These are phyloP conservation scores for Papiliotrema fonsecae DNA, from an alignment of 1,284 basidiomycete species.

Conservation along the genomic window DNA sequence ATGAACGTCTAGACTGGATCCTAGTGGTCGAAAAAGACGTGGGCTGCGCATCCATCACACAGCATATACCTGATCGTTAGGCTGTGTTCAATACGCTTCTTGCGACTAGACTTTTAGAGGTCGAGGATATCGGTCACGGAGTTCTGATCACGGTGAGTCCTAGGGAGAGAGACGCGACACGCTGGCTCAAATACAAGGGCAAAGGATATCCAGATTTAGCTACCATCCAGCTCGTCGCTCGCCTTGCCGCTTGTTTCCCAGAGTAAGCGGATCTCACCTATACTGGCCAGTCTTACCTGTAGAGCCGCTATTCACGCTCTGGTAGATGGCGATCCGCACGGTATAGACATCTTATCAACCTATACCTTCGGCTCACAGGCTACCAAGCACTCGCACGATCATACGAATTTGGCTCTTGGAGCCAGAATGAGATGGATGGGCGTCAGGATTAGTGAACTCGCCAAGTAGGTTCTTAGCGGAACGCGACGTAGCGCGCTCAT, in stretches of 20 bases:
- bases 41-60: constrained; percentile 12
- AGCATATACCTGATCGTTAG: constrained; percentile 49
- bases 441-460: constrained; percentile 63
- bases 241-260: constrained; percentile 63
- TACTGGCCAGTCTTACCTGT: constrained; percentile 1
- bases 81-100: constrained; percentile 82
- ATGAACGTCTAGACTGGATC: constrained; percentile 62
- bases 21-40: constrained; percentile 90
- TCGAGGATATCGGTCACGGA: constrained; percentile 40
- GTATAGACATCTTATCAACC: constrained; percentile 79
- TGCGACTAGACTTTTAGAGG: constrained; percentile 53
- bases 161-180: no score
- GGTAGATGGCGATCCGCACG: constrained; percentile 87
- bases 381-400: constrained; percentile 25
- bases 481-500: background rate
- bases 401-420: constrained; percentile 58
- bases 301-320: constrained; percentile 69
- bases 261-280: constrained; percentile 42
- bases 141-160: constrained; percentile 42
- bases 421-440: constrained; percentile 71
- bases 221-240: constrained; percentile 72
- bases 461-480: constrained; percentile 21
- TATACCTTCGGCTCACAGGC: constrained; percentile 55
- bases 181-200: no score
- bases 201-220: constrained; percentile 91